Base-by-base conservation (phyloP, 257 asterid genomes). In the Lithospermum erythrorhizon region DNA sequence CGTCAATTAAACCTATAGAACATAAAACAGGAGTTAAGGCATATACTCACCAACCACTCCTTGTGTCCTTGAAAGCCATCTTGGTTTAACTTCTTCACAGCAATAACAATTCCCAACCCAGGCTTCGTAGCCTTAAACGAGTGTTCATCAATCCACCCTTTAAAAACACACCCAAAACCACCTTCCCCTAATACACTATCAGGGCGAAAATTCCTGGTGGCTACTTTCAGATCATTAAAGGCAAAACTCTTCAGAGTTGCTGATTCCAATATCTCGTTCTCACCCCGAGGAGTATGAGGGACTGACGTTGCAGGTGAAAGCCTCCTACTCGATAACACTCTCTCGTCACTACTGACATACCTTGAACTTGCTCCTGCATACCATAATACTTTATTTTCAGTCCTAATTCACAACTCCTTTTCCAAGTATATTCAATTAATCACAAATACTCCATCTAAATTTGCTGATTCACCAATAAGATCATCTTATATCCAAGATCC, bases 141-240 rank as follows among this genome's bases (percentile, higher is more conserved):
- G 55, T 81, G 75, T 59, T 85, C 83, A 15, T 88, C 96, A 27
- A 88, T 68, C 96, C 96, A 88, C 15, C 96, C 96, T 68, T 88
- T 85, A 71, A 78, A 88, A 11, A 85, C 95, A 9, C 84, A 83
- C 57, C 95, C 95, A 20, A 88, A 85, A 5, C 95, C 93, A 3
- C 96, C 96, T 74, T 85, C 96, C 27, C 96, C 95, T 58, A 88
- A 65, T 41, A 88, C 79, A 49, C 95, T 85, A 56, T 85, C 93
- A 0, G 91, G 95, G 6, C 93, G 87, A 57, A 88, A 88, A 64
- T 83, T 83, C 64, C 95, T 83, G 3, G 96, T 88, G 58, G 96
- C 89, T 1, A 81, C 73, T 74, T 76, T 83, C 15, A 88, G 89
- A 65, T 88, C 89, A 49, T 55, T 69, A 47, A 79, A 81, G 14